A percentile compares a stretch with the other conserved stretches of the same genome.
Conservation (phyloP, 805 yeast genomes). For the Tetrapisispora nanseiensis region DNA sequence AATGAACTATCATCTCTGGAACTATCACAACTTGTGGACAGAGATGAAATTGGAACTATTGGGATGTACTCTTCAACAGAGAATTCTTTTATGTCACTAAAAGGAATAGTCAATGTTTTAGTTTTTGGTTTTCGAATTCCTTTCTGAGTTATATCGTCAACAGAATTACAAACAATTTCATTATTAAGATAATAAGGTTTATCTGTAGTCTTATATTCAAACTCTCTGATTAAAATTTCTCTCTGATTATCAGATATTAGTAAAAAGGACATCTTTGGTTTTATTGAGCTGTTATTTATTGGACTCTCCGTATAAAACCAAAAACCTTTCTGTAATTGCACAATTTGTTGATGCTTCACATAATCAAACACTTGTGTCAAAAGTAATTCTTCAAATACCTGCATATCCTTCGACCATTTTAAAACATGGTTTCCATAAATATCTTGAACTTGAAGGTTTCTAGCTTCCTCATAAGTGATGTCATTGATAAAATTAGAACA, state of each 20-base stretch:
- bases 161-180: slow-evolving; percentile 22
- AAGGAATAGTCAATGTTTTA: slow-evolving; percentile 36
- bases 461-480: slow-evolving; percentile 35
- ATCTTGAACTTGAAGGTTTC: slow-evolving; percentile 43
- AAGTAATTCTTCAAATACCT: slow-evolving; percentile 41
- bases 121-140: slow-evolving; percentile 2
- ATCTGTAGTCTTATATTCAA: slow-evolving; percentile 34
- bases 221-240: slow-evolving; percentile 52
- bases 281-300: slow-evolving; percentile 15
- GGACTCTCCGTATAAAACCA: slow-evolving; percentile 70
- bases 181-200: slow-evolving; percentile 54
- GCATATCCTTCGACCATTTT: slow-evolving; percentile 39
- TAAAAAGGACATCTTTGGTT: slow-evolving; percentile 43
- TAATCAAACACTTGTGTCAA: slow-evolving; percentile 53
- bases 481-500: not conserved
- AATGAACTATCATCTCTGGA: not conserved
- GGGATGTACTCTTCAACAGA: slow-evolving; percentile 33
- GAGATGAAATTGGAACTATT: not conserved
- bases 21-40: not conserved
- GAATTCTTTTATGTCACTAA: slow-evolving; percentile 43
- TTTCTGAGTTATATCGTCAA: not conserved
- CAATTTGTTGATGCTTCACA: slow-evolving; percentile 64
- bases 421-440: slow-evolving; percentile 31
- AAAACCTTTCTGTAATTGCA: slow-evolving; percentile 63
- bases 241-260: slow-evolving; percentile 59